A percentile compares a stretch with the other conserved stretches of the same genome.
Conservation (phyloP, 257 asterid species). For the Ballota nigra region DNA sequence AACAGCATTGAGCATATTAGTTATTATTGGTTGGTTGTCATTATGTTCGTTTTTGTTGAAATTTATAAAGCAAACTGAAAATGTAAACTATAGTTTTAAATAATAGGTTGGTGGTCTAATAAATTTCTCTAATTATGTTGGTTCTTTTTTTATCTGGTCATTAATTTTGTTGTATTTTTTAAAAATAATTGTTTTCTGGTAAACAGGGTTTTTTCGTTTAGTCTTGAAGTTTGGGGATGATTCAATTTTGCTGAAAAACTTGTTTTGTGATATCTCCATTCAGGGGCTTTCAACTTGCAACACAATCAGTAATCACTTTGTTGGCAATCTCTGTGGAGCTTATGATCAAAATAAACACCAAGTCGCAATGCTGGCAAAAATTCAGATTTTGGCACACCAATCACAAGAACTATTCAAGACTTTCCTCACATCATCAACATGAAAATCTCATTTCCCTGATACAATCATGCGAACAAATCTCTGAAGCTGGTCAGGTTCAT, state of each 20-base stretch:
- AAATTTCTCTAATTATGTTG: no score
- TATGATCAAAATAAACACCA: conserved; percentile 27
- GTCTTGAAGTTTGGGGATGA: neutral
- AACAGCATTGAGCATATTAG: neutral
- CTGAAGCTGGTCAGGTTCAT: conserved; percentile 50
- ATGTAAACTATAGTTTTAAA: neutral
- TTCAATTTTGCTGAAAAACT: neutral
- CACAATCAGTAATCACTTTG: neutral
- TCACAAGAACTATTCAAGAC: conserved; percentile 16
- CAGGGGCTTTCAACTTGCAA: neutral
- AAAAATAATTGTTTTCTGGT: neutral
- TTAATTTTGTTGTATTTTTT: no score
- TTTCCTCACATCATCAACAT: conserved; percentile 29
- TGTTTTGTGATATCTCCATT: neutral
- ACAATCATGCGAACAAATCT: conserved; percentile 44
- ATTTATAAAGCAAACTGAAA: neutral
- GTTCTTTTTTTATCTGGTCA: no score
- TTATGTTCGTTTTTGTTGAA: neutral
- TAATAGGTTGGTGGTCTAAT: neutral
- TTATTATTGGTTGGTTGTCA: neutral
- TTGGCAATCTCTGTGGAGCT: neutral
- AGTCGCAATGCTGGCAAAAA: conserved; percentile 7
- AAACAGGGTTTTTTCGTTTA: neutral
- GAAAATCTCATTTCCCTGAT: conserved; percentile 41
- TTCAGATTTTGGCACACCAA: conserved; percentile 13